Evolutionary conservation across 768 basidiomycete species (phyloP).

Genomic region (Neoboletus subvelutipes): DNA sequence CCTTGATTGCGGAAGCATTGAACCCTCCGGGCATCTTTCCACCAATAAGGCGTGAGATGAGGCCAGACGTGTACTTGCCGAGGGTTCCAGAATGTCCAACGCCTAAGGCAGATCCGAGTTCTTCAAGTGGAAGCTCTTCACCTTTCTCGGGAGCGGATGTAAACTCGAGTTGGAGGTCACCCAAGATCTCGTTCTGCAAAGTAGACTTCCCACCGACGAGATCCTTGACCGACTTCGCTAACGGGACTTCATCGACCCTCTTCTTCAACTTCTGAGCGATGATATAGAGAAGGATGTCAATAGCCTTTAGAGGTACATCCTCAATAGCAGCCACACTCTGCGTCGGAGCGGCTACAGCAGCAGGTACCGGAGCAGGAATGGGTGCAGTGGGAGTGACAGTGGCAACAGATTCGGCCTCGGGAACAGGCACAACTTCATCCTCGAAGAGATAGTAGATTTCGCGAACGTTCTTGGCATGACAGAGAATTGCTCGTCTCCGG

Average conservation of each 20-base stretch:
- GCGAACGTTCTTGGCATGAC: constrained; percentile 92
- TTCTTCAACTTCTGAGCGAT: constrained; percentile 99
- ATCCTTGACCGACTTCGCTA: constrained; percentile 96
- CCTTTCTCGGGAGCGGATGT: constrained; percentile 95
- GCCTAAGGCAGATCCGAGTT: constrained; percentile 83
- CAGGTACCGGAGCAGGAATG: constrained; percentile 41
- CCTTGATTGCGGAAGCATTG: constrained; percentile 88
- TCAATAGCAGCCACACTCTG: constrained; percentile 76
- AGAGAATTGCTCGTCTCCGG: constrained; percentile 77
- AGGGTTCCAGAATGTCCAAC: constrained; percentile 81
- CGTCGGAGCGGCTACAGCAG: constrained; percentile 47
- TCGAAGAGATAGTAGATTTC: constrained; percentile 99
- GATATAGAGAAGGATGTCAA: constrained; percentile 82
- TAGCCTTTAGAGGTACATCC: constrained; percentile 88
- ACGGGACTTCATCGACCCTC: constrained; percentile 80
- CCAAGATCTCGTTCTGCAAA: constrained; percentile 96
- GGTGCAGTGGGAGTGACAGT: constrained; percentile 40
- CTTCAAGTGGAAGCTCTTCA: constrained; percentile 94
- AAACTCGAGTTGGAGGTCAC: constrained; percentile 96
- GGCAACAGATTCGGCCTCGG: constrained; percentile 37
- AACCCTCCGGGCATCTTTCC: constrained; percentile 99
- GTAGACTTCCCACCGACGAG: constrained; percentile 99
- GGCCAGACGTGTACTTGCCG: constrained; percentile 90
- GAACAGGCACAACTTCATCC: constrained; percentile 56
- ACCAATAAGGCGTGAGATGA: constrained; percentile 89